phyloP scores from a whole-genome alignment of 345 rosid genomes.

The Triadica sebifera region DNA sequence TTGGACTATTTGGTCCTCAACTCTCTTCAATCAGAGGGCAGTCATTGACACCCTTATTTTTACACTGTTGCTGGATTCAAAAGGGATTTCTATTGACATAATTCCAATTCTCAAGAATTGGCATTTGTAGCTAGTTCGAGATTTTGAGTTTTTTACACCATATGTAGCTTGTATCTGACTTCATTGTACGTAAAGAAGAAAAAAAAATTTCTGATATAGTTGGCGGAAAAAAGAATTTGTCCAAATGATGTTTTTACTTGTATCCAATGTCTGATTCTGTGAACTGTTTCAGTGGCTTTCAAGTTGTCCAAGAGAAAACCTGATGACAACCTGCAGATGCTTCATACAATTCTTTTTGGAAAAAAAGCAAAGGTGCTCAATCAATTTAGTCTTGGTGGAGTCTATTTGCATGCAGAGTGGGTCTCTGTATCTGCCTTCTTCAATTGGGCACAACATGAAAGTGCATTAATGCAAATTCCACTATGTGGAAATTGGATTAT shows the following conservation, averaged over 20 bases:
- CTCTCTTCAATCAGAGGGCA: background rate
- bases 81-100: no score
- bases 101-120: background rate
- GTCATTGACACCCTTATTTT: background rate
- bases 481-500: background rate
- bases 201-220: background rate
- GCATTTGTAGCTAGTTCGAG: background rate
- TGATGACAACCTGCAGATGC: constrained; percentile 73
- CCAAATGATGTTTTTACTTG: no score
- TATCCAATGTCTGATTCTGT: constrained; percentile 23
- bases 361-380: constrained; percentile 91
- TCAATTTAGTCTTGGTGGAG: background rate
- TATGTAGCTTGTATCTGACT: background rate
- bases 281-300: constrained; percentile 79
- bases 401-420: background rate
- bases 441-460: background rate
- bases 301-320: constrained; percentile 92
- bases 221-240: background rate
- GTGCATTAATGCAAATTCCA: background rate
- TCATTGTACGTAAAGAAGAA: background rate
- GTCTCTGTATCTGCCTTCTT: background rate
- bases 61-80: background rate
- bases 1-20: background rate
- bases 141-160: no score
- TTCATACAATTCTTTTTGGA: constrained; percentile 81